These are phyloP conservation scores for Nemania diffusa DNA, from an alignment of 2,329 filamentous ascomycete genomes.

Conservation along the genomic window DNA sequence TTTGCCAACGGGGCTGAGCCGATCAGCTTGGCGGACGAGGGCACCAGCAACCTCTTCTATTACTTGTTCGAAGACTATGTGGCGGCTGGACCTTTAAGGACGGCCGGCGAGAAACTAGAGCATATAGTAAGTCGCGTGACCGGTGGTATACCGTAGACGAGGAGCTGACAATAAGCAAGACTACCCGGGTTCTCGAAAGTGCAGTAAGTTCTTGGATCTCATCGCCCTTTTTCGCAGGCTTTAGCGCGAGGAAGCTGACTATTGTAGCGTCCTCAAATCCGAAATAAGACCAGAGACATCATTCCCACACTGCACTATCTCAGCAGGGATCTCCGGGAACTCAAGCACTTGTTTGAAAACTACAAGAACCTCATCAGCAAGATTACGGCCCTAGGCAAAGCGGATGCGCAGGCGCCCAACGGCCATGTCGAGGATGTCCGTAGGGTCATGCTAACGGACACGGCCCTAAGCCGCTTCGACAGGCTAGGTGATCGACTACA, in stretches of 20 bases:
- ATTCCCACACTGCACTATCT: constrained; percentile 67
- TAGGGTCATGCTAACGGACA: constrained; percentile 51
- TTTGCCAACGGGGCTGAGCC: constrained; percentile 31
- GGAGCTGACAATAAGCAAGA: constrained; percentile 45
- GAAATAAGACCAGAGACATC: constrained; percentile 61
- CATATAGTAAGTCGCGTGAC: constrained; percentile 55
- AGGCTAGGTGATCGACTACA: constrained; percentile 68
- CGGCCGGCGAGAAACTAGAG: constrained; percentile 58
- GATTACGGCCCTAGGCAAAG: constrained; percentile 58
- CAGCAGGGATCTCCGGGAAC: constrained; percentile 68
- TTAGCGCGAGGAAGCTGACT: constrained; percentile 26
- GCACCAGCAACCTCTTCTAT: constrained; percentile 70
- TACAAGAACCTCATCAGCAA: constrained; percentile 70
- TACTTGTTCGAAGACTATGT: constrained; percentile 75
- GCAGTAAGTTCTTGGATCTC: constrained; percentile 44
- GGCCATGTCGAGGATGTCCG: constrained; percentile 24
- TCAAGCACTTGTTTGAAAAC: constrained; percentile 69
- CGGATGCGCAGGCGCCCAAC: constrained; percentile 27
- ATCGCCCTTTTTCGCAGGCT: constrained; percentile 6
- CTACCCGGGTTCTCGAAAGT: constrained; percentile 50
- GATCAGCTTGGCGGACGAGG: constrained; percentile 54
- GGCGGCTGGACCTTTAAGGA: constrained; percentile 65
- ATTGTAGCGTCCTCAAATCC: constrained; percentile 48
- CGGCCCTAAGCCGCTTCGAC: constrained; percentile 67
- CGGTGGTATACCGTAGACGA: constrained; percentile 9